Conservation (phyloP, 2,329 filamentous ascomycete species). For the Clarireedia homoeocarpa region DNA sequence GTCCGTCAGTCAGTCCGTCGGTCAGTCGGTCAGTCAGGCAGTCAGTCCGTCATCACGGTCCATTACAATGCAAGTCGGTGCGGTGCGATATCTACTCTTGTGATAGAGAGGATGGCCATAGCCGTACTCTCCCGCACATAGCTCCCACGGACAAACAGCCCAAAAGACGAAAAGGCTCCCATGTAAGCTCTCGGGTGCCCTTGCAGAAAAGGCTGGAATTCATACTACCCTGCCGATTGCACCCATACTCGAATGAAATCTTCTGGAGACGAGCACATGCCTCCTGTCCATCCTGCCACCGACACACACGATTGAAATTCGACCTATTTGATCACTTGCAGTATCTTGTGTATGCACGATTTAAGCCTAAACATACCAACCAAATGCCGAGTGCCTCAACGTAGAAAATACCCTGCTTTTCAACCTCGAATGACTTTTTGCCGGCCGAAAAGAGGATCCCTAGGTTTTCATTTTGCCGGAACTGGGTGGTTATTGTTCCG, state of each 20-base stretch:
- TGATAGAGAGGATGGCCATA: no score
- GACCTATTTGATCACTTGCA: constrained; percentile 6
- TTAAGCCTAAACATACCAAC: neutral
- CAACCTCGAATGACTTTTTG: no score
- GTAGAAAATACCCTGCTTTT: neutral
- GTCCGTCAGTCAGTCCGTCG: no score
- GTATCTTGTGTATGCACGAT: neutral
- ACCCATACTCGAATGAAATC: neutral
- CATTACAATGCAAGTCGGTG: no score
- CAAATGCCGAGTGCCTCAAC: neutral
- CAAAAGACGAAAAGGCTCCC: neutral
- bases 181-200: constrained; percentile 12
- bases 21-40: no score
- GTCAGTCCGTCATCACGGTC: neutral
- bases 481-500: neutral
- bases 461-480: neutral
- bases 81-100: no score
- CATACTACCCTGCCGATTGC: neutral
- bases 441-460: no score
- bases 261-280: constrained; percentile 18
- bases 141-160: neutral
- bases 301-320: constrained; percentile 1
- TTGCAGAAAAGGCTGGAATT: constrained; percentile 10
- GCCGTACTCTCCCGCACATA: neutral
- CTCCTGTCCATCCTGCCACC: neutral